Evolutionary conservation across 345 rosid genomes (phyloP).

Genomic region (thale cress (Arabidopsis thaliana)): TAIR10.1 NC_003070.9:18409501-18410000

Average conservation of each 20-base stretch:
- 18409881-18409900: background rate
- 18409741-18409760: too few relatives aligned
- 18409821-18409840: too few relatives aligned
- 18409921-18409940: too few relatives aligned
- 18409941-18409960: too few relatives aligned
- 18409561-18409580: background rate
- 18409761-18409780: background rate
- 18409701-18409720: background rate
- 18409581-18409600: background rate
- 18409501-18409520: constrained; percentile 12
- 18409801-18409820: too few relatives aligned
- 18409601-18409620: constrained; percentile 4
- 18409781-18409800: too few relatives aligned
- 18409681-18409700: too few relatives aligned
- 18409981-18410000: too few relatives aligned
- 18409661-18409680: background rate
- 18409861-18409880: background rate
- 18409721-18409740: background rate
- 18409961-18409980: too few relatives aligned
- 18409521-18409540: constrained; percentile 10
- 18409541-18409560: background rate
- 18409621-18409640: background rate
- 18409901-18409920: background rate
- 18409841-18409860: too few relatives aligned
- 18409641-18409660: background rate